Base-by-base conservation (phyloP, 2,329 filamentous ascomycete species). In the Biscogniauxia mediterranea region DNA sequence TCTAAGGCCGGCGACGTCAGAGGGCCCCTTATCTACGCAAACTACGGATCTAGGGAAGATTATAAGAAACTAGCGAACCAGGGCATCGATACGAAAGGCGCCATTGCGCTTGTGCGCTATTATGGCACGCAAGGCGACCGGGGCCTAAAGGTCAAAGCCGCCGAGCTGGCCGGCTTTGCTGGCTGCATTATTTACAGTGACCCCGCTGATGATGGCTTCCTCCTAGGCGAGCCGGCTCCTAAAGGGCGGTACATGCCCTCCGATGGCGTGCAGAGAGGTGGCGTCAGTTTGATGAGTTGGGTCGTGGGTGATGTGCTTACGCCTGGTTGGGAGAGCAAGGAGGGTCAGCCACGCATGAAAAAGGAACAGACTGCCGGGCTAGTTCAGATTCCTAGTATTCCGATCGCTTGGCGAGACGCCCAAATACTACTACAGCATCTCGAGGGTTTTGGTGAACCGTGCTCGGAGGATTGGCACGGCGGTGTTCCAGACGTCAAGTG, bases 181-280 rank as follows among this genome's bases (percentile, higher is more conserved):
- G 95, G 94, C 15, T 96, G 92, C 70, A 85, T 99, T 59, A 91
- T 97, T 61, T 99, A 97, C 79, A 96, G 89, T 56, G 95, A 98
- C 73, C 94, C 94, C 0, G 83, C 84, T 1, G 90, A 97, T 56
- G 90, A 96, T 72, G 93, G 93, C 1, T 95, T 93, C 70, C 75
- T 85, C 26, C 85, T 85, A 66, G 93, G 93, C 3, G 81, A 87
- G 0, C 82, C 86, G 0, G 93, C 89, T 66, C 93, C 94, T 0
- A 80, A 90, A 23, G 93, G 93, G 42, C 86, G 87, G 23, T 96
- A 83, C 75, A 89, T 94, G 85, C 92, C 93, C 0, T 83, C 84
- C 1, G 92, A 95, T 70, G 90, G 88, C 53, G 90, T 97, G 2
- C 92, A 95, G 74, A 84, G 94, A 71, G 93, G 90, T 3, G 85